Base-by-base conservation (phyloP, 805 yeast species). In the Yamadazyma nakazawae region DNA sequence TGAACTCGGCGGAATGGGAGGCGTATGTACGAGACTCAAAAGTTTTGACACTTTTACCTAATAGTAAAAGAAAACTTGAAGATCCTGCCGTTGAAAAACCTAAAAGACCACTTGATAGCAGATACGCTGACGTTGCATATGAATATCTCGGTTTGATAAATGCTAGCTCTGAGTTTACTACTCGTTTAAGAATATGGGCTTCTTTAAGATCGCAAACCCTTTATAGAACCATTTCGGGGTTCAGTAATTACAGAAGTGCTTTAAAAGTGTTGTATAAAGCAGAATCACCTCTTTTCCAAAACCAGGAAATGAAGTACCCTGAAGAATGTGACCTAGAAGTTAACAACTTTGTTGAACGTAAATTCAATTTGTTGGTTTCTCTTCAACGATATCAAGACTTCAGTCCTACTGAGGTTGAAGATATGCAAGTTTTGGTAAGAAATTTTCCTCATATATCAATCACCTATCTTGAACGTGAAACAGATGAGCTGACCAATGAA, bases 161-260 rank as follows among this genome's bases (percentile, higher is more conserved):
- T 19, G 76, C 89, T 1, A 74, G 80, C 2, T 82, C 86, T 0
- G 82, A 81, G 46, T 80, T 76, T 54, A 75, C 80, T 2, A 60
- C 85, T 51, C 69, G 95, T 61, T 88, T 96, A 0, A 73, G 96
- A 58, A 75, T 88, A 2, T 89, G 97, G 97, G 87, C 96, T 0
- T 87, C 96, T 0, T 66, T 86, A 45, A 73, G 96, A 57, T 79
- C 88, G 2, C 97, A 89, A 59, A 89, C 96, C 0, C 69, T 89
- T 45, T 90, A 84, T 58, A 70, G 96, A 34, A 89, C 97, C 0
- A 74, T 88, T 2, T 80, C 91, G 0, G 96, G 97, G 0, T 88
- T 90, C 58, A 79, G 79, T 79, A 88, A 88, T 60, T 89, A 89
- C 59, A 70, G 78, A 12, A 75, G 76, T 32, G 96, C 96, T 0